Evolutionary conservation across 257 asterid genomes (phyloP).

Genomic region (Salvia rosmarinus): DNA sequence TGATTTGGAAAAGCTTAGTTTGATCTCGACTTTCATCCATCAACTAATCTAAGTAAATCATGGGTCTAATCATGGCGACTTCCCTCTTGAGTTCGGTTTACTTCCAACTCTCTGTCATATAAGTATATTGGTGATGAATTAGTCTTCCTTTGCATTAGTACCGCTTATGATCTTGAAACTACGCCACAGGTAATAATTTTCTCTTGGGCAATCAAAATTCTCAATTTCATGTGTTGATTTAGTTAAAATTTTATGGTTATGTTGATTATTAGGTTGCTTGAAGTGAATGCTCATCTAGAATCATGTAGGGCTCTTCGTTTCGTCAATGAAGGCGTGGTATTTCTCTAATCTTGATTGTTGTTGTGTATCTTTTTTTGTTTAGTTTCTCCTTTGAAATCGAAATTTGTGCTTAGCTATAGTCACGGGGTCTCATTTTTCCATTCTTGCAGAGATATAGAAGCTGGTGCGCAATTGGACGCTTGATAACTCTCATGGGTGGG

Average conservation of each 20-base stretch:
- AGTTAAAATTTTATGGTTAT: conserved; percentile 19
- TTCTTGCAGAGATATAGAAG: conserved; percentile 86
- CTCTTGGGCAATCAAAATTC: not conserved
- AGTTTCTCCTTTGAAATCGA: conserved; percentile 7
- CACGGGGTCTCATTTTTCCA: conserved; percentile 89
- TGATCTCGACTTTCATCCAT: conserved; percentile 90
- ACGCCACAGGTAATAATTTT: conserved; percentile 56
- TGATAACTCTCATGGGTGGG: conserved; percentile 83
- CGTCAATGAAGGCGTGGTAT: conserved; percentile 79
- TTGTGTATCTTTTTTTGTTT: not conserved
- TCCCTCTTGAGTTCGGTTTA: conserved; percentile 52
- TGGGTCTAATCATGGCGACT: conserved; percentile 79
- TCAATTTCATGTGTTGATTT: not conserved
- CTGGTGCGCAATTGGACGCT: conserved; percentile 75
- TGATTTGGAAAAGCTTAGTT: conserved; percentile 65
- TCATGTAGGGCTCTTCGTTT: conserved; percentile 90
- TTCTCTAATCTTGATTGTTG: not conserved
- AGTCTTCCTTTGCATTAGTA: conserved; percentile 35
- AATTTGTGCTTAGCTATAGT: conserved; percentile 55
- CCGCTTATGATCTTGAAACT: conserved; percentile 67
- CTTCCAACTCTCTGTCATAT: not conserved
- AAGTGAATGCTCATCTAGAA: conserved; percentile 75
- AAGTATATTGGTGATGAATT: not conserved
- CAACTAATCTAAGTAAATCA: conserved; percentile 57
- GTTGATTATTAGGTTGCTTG: conserved; percentile 54